Evolutionary conservation across 331 rosid species (phyloP), one percentile per base, ranked within the genome.

Genomic region (Saraca asoca): DNA sequence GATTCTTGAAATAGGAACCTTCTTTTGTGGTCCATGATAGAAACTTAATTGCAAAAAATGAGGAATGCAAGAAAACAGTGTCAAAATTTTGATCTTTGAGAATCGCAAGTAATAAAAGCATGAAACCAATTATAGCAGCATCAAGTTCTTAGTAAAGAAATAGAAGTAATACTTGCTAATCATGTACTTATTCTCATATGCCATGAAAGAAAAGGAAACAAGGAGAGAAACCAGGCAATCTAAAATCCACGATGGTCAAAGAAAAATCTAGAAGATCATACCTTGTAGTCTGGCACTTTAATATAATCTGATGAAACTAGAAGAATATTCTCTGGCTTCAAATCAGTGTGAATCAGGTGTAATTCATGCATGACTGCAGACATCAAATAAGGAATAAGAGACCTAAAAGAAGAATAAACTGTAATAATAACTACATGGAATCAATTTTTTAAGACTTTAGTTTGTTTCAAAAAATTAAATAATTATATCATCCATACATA

Each of bases 261-360:
- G 62, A 33, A 69, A 9, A 43, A 19, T 42, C 14, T 20, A 10
- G 41, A 12, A 62, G 60, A 51, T 13, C 24, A 35, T 81, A 90
- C 96, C 95, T 85, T 87, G 60, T 81, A 80, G 69, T 87, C 95
- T 50, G 95, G 95, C 64, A 87, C 91, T 78, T 87, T 83, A 70
- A 87, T 74, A 54, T 62, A 79, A 53, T 87, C 91, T 0, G 95
- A 49, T 35, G 95, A 87, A 31, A 85, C 86, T 34, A 87, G 87
- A 66, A 87, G 91, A 70, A 87, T 85, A 46, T 85, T 90, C 73
- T 87, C 96, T 16, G 96, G 91, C 91, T 87, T 87, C 81, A 89
- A 57, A 77, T 87, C 96, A 41, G 96, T 87, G 81, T 89, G 91
- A 65, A 89, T 89, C 44, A 90, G 77, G 66, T 78, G 85, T 54